Conservation (phyloP, 768 basidiomycete genomes). For the Fomitopsis pulvina region DNA sequence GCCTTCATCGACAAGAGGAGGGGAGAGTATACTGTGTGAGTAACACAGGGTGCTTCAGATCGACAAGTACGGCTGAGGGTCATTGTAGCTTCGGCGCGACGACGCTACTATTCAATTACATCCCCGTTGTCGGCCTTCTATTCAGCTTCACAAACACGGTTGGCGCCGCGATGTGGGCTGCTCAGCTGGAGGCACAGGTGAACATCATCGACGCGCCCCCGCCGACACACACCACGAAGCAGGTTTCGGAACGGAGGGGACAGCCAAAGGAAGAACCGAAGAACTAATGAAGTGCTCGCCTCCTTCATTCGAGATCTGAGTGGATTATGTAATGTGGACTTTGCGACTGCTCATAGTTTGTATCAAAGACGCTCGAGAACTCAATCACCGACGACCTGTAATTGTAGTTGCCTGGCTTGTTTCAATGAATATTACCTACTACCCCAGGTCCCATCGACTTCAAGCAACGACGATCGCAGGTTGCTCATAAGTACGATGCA, state of each 20-base stretch:
- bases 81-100: conserved; percentile 46
- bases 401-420: too few species aligned
- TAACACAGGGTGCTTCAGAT: conserved; percentile 4
- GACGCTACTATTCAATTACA: conserved; percentile 51
- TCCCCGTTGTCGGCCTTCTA: conserved; percentile 53
- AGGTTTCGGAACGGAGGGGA: not conserved
- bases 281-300: too few species aligned
- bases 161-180: conserved; percentile 70
- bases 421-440: too few species aligned
- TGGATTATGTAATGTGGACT: too few species aligned
- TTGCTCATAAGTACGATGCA: too few species aligned
- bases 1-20: conserved; percentile 40
- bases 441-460: too few species aligned
- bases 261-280: too few species aligned
- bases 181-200: conserved; percentile 44
- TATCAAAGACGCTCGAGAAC: too few species aligned
- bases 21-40: conserved; percentile 62
- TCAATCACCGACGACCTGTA: too few species aligned
- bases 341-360: too few species aligned
- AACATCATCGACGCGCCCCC: conserved; percentile 16
- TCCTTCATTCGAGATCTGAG: too few species aligned
- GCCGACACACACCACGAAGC: not conserved
- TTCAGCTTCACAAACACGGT: conserved; percentile 59
- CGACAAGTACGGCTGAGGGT: not conserved
- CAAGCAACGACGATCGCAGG: too few species aligned